Evolutionary conservation across 176 grass and related monocot genomes (phyloP).

Genomic region (Oryza meyeriana): DNA sequence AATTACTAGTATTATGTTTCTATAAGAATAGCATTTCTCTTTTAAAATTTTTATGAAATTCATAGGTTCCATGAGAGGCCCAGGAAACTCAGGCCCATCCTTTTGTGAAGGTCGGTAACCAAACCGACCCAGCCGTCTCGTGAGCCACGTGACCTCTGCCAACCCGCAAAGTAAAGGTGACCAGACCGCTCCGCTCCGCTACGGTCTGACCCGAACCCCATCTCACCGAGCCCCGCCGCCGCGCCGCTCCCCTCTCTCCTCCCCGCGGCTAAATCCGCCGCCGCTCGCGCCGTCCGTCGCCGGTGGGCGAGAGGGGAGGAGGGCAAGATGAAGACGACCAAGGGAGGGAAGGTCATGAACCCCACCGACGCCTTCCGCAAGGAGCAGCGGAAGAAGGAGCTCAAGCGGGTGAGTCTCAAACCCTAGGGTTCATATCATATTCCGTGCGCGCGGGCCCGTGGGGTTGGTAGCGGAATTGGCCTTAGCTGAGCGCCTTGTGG

Average conservation of each 20-base stretch:
- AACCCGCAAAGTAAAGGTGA: too few species aligned
- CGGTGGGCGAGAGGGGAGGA: conserved; percentile 3
- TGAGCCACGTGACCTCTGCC: too few species aligned
- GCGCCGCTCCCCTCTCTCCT: too few species aligned
- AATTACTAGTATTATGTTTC: too few species aligned
- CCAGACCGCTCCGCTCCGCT: too few species aligned
- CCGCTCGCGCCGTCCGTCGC: conserved; percentile 17
- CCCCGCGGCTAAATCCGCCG: neutral
- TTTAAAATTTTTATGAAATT: too few species aligned
- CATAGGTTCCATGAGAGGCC: too few species aligned
- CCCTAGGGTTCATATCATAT: conserved; percentile 42
- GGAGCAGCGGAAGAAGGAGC: conserved; percentile 91
- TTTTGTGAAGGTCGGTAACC: too few species aligned
- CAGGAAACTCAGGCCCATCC: too few species aligned
- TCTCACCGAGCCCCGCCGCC: neutral
- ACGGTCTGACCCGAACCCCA: neutral
- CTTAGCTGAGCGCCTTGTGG: too few species aligned
- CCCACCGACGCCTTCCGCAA: conserved; percentile 96
- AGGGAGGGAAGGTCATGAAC: conserved; percentile 98
- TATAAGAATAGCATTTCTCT: too few species aligned
- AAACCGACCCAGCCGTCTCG: too few species aligned
- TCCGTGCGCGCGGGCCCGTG: neutral
- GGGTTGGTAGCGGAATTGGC: neutral
- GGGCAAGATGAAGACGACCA: conserved; percentile 94
- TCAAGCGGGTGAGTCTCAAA: conserved; percentile 75